A percentile compares a stretch with the other conserved stretches of the same genome.
These are phyloP conservation scores for Didymellaceae sp. DNA, from an alignment of 2,329 filamentous ascomycete genomes.

Conservation along the genomic window DNA sequence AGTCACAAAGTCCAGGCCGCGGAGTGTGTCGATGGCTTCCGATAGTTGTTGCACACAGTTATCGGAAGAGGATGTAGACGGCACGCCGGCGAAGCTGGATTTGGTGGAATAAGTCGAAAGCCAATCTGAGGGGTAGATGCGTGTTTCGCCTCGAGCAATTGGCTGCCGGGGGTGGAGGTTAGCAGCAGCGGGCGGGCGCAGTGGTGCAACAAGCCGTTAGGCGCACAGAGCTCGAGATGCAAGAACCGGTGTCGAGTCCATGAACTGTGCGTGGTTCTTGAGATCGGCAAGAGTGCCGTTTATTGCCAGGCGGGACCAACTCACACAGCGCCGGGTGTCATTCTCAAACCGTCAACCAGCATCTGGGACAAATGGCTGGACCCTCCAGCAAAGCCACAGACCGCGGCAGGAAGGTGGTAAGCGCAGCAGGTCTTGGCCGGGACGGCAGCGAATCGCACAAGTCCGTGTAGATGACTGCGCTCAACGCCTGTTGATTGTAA, in stretches of 20 bases:
- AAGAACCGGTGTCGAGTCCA: neutral
- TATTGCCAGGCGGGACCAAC: neutral
- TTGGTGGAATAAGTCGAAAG: too few species aligned
- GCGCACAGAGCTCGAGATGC: slow-evolving; percentile 2
- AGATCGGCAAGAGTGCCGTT: neutral
- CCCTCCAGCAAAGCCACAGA: neutral
- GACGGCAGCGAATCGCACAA: slow-evolving; percentile 9
- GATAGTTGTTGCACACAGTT: too few species aligned
- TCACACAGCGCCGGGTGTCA: neutral
- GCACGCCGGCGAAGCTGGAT: too few species aligned
- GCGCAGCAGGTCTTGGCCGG: slow-evolving; percentile 3
- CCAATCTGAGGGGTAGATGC: neutral
- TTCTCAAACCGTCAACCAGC: neutral
- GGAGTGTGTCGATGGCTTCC: too few species aligned
- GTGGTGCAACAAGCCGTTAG: neutral
- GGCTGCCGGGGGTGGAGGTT: slow-evolving; percentile 2
- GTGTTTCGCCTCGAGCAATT: neutral
- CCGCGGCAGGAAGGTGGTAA: slow-evolving; percentile 13
- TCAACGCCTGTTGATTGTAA: slow-evolving; percentile 16
- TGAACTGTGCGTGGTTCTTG: too few species aligned
- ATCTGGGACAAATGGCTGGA: neutral
- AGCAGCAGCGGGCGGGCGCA: neutral
- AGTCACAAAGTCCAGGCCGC: too few species aligned
- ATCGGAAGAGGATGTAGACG: too few species aligned
- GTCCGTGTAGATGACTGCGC: neutral